Percentiles rank a stretch among this genome's conserved stretches.
phyloP scores from a whole-genome alignment of 345 rosid genomes.

The Kandelia obovata region DNA sequence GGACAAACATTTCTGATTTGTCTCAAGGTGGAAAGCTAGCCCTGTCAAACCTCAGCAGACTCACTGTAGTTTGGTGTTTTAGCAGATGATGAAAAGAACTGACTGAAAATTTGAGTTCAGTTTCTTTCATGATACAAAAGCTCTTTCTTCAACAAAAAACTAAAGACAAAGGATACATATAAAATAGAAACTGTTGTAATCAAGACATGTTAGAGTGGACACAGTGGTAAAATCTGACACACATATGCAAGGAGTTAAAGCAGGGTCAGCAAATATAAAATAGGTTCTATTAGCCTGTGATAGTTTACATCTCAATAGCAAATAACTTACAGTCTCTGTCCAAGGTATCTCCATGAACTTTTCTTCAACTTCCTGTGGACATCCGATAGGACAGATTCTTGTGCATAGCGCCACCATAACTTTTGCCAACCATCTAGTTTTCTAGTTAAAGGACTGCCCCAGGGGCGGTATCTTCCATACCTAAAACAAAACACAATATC shows the following conservation, averaged over 20 bases:
- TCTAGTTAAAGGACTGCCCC: conserved; percentile 45
- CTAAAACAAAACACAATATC: conserved; percentile 35
- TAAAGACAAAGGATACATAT: too few relatives aligned
- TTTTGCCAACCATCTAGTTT: conserved; percentile 72
- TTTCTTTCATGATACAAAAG: too few relatives aligned
- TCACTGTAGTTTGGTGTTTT: too few relatives aligned
- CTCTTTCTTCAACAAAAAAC: too few relatives aligned
- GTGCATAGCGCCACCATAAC: conserved; percentile 91
- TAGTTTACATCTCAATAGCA: conserved; percentile 3
- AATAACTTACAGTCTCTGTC: conserved; percentile 65
- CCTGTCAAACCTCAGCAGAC: neutral
- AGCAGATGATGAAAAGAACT: too few relatives aligned
- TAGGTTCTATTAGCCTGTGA: neutral
- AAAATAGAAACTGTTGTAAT: neutral
- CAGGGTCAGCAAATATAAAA: too few relatives aligned
- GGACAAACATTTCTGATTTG: neutral
- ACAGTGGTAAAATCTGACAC: too few relatives aligned
- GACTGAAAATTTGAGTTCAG: too few relatives aligned
- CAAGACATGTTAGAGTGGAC: neutral
- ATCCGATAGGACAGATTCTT: conserved; percentile 66
- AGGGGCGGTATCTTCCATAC: conserved; percentile 91
- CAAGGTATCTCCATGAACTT: conserved; percentile 84
- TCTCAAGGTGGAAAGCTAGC: neutral
- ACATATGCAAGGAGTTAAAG: too few relatives aligned
- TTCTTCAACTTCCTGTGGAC: conserved; percentile 65